Evolutionary conservation across 495 filamentous ascomycete genomes (phyloP).

Genomic region (Penicillium roqueforti): DNA sequence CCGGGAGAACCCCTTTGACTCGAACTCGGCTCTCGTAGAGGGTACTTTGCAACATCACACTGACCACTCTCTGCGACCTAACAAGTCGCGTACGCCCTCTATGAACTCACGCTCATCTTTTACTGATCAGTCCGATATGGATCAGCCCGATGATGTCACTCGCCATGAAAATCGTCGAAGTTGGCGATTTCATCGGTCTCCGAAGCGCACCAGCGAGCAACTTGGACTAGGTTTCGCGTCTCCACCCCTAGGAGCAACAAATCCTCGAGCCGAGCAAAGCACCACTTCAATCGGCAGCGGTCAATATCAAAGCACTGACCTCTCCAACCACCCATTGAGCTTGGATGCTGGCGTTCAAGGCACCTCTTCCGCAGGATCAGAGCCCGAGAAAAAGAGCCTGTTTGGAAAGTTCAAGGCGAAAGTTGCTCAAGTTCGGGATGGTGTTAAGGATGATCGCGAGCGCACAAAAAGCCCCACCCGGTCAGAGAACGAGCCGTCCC

Average conservation of each 20-base stretch:
- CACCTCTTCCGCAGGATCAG: slow-evolving; percentile 35
- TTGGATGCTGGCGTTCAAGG: slow-evolving; percentile 36
- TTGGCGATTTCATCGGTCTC: slow-evolving; percentile 66
- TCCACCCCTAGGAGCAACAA: slow-evolving; percentile 54
- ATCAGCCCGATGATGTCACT: slow-evolving; percentile 57
- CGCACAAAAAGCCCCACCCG: slow-evolving; percentile 52
- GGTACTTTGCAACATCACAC: slow-evolving; percentile 21
- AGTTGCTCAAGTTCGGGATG: slow-evolving; percentile 71
- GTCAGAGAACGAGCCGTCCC: slow-evolving; percentile 29
- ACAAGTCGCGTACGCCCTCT: slow-evolving; percentile 63
- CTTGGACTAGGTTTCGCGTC: slow-evolving; percentile 41
- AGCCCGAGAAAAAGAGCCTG: slow-evolving; percentile 62
- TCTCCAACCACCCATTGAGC: slow-evolving; percentile 38
- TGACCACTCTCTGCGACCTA: slow-evolving; percentile 56
- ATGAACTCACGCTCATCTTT: slow-evolving; percentile 68
- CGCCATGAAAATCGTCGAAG: slow-evolving; percentile 56
- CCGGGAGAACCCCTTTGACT: slow-evolving; percentile 19
- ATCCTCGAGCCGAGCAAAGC: slow-evolving; percentile 63
- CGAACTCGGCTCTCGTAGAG: slow-evolving; percentile 18
- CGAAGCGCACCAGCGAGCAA: slow-evolving; percentile 54
- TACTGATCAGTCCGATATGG: slow-evolving; percentile 72
- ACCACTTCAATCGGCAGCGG: slow-evolving; percentile 64
- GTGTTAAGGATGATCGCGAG: slow-evolving; percentile 57
- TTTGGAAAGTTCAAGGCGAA: slow-evolving; percentile 83
- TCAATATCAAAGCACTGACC: slow-evolving; percentile 34